phyloP scores from a whole-genome alignment of 805 yeast species.

The Kockiozyma suomiensis region DNA sequence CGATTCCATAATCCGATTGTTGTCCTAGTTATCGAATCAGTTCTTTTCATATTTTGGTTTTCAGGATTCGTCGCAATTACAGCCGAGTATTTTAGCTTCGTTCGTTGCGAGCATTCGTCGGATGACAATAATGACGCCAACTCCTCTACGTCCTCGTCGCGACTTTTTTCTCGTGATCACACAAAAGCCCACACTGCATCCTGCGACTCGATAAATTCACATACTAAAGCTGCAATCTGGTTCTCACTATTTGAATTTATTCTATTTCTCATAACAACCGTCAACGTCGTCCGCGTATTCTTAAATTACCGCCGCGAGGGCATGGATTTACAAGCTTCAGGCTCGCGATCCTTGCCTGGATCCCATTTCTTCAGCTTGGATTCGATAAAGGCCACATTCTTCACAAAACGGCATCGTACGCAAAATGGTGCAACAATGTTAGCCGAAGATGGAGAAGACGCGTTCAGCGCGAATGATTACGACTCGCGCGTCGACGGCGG shows the following conservation, averaged over 20 bases:
- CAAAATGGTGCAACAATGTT: not conserved
- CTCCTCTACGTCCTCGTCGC: not conserved
- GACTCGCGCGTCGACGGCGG: conserved; percentile 25
- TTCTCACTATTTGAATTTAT: conserved; percentile 12
- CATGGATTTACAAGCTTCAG: not conserved
- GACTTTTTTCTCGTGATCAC: not conserved
- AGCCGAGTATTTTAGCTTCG: conserved; percentile 8
- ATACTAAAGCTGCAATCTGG: conserved; percentile 17
- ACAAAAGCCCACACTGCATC: not conserved
- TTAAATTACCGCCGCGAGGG: not conserved
- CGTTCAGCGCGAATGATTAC: conserved; percentile 21
- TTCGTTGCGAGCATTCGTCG: conserved; percentile 3
- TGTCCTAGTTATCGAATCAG: conserved; percentile 14
- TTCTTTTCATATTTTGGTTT: conserved; percentile 18
- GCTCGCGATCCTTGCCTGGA: not conserved
- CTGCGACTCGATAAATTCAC: conserved; percentile 18
- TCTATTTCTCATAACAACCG: conserved; percentile 6
- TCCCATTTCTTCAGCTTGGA: not conserved
- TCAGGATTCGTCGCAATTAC: conserved; percentile 13
- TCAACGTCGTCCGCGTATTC: conserved; percentile 11
- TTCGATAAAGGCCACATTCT: not conserved
- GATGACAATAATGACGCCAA: not conserved
- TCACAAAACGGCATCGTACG: not conserved
- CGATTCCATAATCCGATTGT: conserved; percentile 6
- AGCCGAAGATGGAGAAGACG: conserved; percentile 14